These are phyloP conservation scores for Trichoderma sp. DNA, from an alignment of 2,329 filamentous ascomycete genomes.

Conservation along the genomic window DNA sequence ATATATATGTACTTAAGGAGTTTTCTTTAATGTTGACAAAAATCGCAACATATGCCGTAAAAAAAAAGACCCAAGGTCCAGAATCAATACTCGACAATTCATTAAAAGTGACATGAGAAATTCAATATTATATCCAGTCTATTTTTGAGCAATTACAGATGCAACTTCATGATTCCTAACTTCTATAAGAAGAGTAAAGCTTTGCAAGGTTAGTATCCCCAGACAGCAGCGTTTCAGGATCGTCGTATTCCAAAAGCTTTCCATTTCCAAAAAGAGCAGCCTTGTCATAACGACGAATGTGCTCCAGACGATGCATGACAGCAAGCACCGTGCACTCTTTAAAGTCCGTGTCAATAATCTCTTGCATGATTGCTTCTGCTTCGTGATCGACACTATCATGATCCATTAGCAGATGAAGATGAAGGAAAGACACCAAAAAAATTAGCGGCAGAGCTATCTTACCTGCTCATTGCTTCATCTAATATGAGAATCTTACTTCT, in stretches of 20 bases:
- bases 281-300: slow-evolving; percentile 43
- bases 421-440: not conserved
- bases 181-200: slow-evolving; percentile 2
- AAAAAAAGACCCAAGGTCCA: no score
- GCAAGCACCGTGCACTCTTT: slow-evolving; percentile 55
- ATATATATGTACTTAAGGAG: not conserved
- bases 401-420: not conserved
- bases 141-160: not conserved
- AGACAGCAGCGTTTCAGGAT: slow-evolving; percentile 30
- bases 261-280: slow-evolving; percentile 61
- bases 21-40: not conserved
- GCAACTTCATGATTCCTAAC: not conserved
- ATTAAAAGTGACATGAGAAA: no score
- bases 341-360: slow-evolving; percentile 41
- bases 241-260: slow-evolving; percentile 27
- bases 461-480: slow-evolving; percentile 46
- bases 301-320: slow-evolving; percentile 45
- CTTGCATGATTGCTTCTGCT: slow-evolving; percentile 41
- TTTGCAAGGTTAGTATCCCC: slow-evolving; percentile 30
- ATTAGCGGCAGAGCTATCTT: slow-evolving; percentile 28
- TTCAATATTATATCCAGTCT: no score
- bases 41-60: no score
- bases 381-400: slow-evolving; percentile 39
- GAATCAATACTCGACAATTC: no score
- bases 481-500: slow-evolving; percentile 43